Percentiles rank a stretch among this genome's conserved stretches.
These are phyloP conservation scores for Litchi chinensis DNA, from an alignment of 345 rosid genomes.

Conservation along the genomic window DNA sequence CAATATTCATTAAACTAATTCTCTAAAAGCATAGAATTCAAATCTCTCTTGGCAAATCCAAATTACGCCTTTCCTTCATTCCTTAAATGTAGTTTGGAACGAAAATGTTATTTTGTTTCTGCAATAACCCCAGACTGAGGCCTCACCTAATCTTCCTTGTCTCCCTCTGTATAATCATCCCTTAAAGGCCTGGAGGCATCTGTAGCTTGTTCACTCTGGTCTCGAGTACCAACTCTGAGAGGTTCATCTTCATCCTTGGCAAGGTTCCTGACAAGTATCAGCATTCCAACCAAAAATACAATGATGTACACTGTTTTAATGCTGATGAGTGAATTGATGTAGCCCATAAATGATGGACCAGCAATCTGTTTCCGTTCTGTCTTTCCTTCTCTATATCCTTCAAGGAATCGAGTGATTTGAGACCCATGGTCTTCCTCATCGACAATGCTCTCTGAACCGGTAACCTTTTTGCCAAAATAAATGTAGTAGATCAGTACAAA, in stretches of 20 bases:
- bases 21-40: background rate
- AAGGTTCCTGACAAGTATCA: conserved; percentile 56
- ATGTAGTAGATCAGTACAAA: conserved; percentile 10
- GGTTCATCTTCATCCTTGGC: conserved; percentile 56
- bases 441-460: conserved; percentile 49
- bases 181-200: conserved; percentile 40
- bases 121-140: conserved; percentile 20
- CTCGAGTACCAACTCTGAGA: conserved; percentile 46
- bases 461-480: conserved; percentile 47
- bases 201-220: conserved; percentile 36
- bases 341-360: conserved; percentile 79
- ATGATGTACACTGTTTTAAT: conserved; percentile 57
- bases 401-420: conserved; percentile 71
- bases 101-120: conserved; percentile 11
- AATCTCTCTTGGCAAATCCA: background rate
- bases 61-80: background rate
- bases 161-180: conserved; percentile 40
- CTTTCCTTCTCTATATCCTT: conserved; percentile 82
- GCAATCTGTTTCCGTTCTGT: conserved; percentile 50
- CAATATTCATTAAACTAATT: background rate
- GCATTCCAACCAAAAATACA: conserved; percentile 65
- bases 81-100: background rate
- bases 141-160: conserved; percentile 64
- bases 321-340: conserved; percentile 65
- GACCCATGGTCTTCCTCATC: conserved; percentile 73